phyloP scores from a whole-genome alignment of 192 early-diverging fungal species.

The Rhizophagus sp. region DNA sequence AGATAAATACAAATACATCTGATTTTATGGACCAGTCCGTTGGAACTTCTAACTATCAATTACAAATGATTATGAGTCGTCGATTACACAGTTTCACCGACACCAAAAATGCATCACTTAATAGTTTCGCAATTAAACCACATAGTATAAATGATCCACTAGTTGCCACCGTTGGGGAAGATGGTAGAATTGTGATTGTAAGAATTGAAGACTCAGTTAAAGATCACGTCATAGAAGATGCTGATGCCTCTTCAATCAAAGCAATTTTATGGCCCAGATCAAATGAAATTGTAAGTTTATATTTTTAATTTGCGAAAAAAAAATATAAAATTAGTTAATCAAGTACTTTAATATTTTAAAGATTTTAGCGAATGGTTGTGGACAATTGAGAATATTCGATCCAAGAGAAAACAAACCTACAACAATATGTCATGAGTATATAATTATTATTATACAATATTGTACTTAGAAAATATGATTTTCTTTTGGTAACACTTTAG shows the following conservation, averaged over 20 bases:
- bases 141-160: constrained; percentile 15
- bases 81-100: constrained; percentile 9
- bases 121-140: constrained; percentile 27
- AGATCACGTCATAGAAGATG: constrained; percentile 1
- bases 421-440: constrained; percentile 20
- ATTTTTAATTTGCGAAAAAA: background rate
- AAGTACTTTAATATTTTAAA: background rate
- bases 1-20: background rate
- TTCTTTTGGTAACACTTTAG: background rate
- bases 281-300: constrained; percentile 31
- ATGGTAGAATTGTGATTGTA: constrained; percentile 28
- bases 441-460: background rate
- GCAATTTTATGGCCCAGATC: constrained; percentile 29
- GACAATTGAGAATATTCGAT: constrained; percentile 32
- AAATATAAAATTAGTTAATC: background rate
- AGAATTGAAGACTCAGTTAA: constrained; percentile 1
- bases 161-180: constrained; percentile 31
- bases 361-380: constrained; percentile 22
- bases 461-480: background rate
- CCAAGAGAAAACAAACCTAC: constrained; percentile 1
- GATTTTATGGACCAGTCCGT: background rate
- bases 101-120: background rate
- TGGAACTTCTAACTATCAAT: background rate
- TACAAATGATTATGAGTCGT: background rate
- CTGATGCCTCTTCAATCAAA: constrained; percentile 19